phyloP scores from a whole-genome alignment of 306 rosid genomes.

The Lupinus albus region DNA sequence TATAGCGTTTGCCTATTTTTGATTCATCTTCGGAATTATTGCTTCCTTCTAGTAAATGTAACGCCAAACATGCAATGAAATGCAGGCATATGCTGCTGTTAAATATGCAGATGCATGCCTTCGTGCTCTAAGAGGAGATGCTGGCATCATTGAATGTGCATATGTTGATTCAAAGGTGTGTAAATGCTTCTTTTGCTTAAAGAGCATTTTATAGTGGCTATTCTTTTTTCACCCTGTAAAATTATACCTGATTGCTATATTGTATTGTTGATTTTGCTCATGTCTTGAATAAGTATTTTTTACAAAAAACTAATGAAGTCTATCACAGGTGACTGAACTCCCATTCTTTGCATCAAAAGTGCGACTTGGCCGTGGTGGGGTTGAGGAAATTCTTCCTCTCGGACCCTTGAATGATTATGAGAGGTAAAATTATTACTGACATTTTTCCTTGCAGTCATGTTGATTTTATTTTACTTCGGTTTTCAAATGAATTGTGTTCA shows the following conservation, averaged over 20 bases:
- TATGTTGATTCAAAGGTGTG: conserved; percentile 70
- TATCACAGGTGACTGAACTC: conserved; percentile 73
- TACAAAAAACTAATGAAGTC: conserved; percentile 22
- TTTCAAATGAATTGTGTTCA: background rate
- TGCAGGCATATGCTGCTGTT: conserved; percentile 93
- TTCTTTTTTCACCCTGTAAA: conserved; percentile 1
- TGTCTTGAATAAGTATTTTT: background rate
- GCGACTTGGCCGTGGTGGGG: conserved; percentile 75
- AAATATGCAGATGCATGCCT: conserved; percentile 87
- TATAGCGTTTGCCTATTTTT: conserved; percentile 11
- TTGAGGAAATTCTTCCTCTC: conserved; percentile 73
- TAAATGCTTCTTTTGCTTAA: background rate
- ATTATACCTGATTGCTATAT: conserved; percentile 11
- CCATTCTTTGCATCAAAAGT: conserved; percentile 90
- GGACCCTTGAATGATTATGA: conserved; percentile 85
- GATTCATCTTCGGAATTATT: conserved; percentile 15
- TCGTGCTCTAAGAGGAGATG: conserved; percentile 77
- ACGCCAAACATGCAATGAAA: conserved; percentile 24
- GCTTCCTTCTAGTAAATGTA: conserved; percentile 15
- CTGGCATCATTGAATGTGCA: conserved; percentile 71
- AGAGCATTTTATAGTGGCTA: conserved; percentile 6
- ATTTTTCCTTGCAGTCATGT: background rate
- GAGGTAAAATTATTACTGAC: conserved; percentile 48
- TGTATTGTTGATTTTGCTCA: conserved; percentile 6
- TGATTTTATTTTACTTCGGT: background rate